phyloP scores from a whole-genome alignment of 148 eudicot species.

The Fagopyrum tataricum region DNA sequence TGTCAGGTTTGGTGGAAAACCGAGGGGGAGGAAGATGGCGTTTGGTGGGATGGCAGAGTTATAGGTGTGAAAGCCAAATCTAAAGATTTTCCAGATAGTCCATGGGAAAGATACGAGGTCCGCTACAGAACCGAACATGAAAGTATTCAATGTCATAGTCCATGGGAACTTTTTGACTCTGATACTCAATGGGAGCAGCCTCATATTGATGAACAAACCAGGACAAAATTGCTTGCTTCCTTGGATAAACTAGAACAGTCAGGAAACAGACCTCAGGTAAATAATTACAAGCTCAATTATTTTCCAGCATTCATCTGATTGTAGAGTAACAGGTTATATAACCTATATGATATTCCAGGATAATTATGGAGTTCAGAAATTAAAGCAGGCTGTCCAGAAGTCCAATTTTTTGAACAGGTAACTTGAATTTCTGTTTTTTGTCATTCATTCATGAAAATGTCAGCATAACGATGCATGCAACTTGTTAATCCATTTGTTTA shows the following conservation, averaged over 20 bases:
- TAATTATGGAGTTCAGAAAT: slow-evolving; percentile 62
- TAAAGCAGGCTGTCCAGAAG: slow-evolving; percentile 68
- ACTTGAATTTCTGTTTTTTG: not conserved
- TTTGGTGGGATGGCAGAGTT: slow-evolving; percentile 95
- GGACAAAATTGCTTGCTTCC: slow-evolving; percentile 42
- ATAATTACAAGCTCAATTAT: not conserved
- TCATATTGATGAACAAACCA: slow-evolving; percentile 47
- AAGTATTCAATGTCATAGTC: slow-evolving; percentile 64
- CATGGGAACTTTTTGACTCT: slow-evolving; percentile 91
- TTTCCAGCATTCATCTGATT: not conserved
- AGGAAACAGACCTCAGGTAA: slow-evolving; percentile 61
- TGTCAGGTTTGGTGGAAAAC: slow-evolving; percentile 98
- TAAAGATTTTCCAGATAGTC: slow-evolving; percentile 79
- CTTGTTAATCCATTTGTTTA: slow-evolving; percentile 24
- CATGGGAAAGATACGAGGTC: slow-evolving; percentile 77
- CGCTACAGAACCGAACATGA: slow-evolving; percentile 73
- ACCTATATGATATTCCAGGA: slow-evolving; percentile 45
- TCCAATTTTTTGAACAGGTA: slow-evolving; percentile 70
- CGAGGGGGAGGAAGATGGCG: slow-evolving; percentile 70
- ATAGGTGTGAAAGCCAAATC: slow-evolving; percentile 58
- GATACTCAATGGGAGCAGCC: slow-evolving; percentile 76
- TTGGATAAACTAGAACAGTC: slow-evolving; percentile 55
- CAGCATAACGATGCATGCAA: not conserved
- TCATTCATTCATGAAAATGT: not conserved
- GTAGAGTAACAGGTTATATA: not conserved